These are phyloP conservation scores for Stephania yunnanensis DNA, from an alignment of 164 flowering plant genomes.

Conservation along the genomic window DNA sequence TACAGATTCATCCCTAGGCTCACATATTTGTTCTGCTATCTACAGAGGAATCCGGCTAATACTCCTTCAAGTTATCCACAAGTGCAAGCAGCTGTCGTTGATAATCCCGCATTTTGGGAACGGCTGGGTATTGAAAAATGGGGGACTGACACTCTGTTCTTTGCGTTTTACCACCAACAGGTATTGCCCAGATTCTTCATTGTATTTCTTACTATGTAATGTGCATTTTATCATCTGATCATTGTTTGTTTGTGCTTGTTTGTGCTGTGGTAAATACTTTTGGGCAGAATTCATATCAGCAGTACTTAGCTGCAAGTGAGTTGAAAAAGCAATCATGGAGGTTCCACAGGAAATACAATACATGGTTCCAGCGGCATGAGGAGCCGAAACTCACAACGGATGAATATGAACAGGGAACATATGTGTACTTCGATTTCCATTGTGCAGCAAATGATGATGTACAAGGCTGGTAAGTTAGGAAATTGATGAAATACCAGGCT, in stretches of 20 bases:
- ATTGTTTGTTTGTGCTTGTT: slow-evolving; percentile 5
- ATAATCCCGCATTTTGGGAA: slow-evolving; percentile 94
- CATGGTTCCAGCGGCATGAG: slow-evolving; percentile 98
- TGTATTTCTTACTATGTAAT: background rate
- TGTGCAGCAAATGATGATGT: slow-evolving; percentile 57
- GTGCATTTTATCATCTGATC: background rate
- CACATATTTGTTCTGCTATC: slow-evolving; percentile 5
- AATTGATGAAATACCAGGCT: too few relatives aligned
- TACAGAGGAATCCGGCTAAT: slow-evolving; percentile 72
- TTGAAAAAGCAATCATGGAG: slow-evolving; percentile 98
- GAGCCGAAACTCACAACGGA: slow-evolving; percentile 92
- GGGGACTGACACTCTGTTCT: slow-evolving; percentile 81
- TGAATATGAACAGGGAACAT: slow-evolving; percentile 91
- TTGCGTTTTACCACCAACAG: slow-evolving; percentile 95
- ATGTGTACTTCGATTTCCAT: slow-evolving; percentile 93
- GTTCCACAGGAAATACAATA: slow-evolving; percentile 86
- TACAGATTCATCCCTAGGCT: background rate
- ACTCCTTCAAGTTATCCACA: slow-evolving; percentile 93
- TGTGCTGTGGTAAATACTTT: background rate
- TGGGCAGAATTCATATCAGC: slow-evolving; percentile 90
- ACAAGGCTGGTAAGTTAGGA: slow-evolving; percentile 72
- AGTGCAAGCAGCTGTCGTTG: slow-evolving; percentile 80
- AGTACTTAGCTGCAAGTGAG: slow-evolving; percentile 92
- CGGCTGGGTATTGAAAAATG: slow-evolving; percentile 49
- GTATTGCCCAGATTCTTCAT: slow-evolving; percentile 23